phyloP scores from a whole-genome alignment of 2,329 filamentous ascomycete genomes.

The Mariannaea elegans region DNA sequence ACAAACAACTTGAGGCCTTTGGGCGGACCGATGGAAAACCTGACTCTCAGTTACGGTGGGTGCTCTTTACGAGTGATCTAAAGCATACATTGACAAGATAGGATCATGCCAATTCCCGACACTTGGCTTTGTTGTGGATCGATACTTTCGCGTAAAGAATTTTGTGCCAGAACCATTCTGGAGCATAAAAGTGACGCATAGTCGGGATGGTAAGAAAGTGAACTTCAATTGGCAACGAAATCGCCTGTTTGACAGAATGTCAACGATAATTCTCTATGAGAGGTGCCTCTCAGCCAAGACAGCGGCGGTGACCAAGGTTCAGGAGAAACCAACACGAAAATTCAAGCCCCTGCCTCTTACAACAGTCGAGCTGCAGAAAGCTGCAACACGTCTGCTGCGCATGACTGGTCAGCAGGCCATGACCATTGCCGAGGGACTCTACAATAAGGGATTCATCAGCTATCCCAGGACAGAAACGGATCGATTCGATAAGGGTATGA shows the following conservation, averaged over 20 bases:
- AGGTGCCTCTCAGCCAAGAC: slow-evolving; percentile 79
- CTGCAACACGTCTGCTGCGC: slow-evolving; percentile 86
- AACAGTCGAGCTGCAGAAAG: slow-evolving; percentile 96
- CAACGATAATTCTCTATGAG: slow-evolving; percentile 84
- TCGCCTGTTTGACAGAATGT: slow-evolving; percentile 87
- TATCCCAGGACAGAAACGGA: slow-evolving; percentile 98
- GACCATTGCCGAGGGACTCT: slow-evolving; percentile 85
- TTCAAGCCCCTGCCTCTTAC: slow-evolving; percentile 94
- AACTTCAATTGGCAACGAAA: slow-evolving; percentile 85
- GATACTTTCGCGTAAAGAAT: slow-evolving; percentile 92
- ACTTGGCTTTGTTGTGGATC: slow-evolving; percentile 94
- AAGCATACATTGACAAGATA: slow-evolving; percentile 43
- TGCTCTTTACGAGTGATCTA: neutral
- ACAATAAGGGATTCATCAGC: slow-evolving; percentile 95
- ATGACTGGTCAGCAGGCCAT: slow-evolving; percentile 93
- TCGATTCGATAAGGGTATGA: slow-evolving; percentile 90
- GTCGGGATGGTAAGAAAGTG: slow-evolving; percentile 79
- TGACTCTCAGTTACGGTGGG: slow-evolving; percentile 83
- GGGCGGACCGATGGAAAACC: slow-evolving; percentile 70
- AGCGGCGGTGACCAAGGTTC: slow-evolving; percentile 84
- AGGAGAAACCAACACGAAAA: slow-evolving; percentile 91
- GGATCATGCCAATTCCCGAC: slow-evolving; percentile 97
- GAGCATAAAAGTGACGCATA: slow-evolving; percentile 86
- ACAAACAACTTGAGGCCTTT: slow-evolving; percentile 80
- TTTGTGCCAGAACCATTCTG: slow-evolving; percentile 94